These are phyloP conservation scores for Chlorella variabilis DNA, from an alignment of 163 green algal species.

Conservation along the genomic window DNA sequence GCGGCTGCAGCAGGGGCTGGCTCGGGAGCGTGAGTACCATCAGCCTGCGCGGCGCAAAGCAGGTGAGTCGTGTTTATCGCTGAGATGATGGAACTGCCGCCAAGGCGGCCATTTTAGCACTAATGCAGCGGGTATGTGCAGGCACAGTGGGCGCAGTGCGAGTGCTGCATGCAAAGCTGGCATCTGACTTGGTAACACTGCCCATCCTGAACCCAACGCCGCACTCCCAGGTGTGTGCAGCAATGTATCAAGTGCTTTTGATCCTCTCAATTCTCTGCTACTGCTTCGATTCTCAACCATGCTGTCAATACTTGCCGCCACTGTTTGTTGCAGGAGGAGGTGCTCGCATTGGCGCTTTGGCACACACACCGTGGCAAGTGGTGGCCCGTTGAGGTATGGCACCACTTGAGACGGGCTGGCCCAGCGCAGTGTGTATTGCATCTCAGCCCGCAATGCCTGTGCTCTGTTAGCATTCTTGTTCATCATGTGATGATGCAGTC, in stretches of 20 bases:
- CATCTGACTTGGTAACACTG: conserved; percentile 48
- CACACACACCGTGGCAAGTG: conserved; percentile 44
- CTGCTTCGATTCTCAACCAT: too few species aligned
- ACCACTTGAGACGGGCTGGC: too few species aligned
- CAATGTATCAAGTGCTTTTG: too few species aligned
- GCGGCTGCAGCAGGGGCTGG: conserved; percentile 44
- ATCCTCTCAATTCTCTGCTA: too few species aligned
- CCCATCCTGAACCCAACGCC: conserved; percentile 35
- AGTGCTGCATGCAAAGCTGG: conserved; percentile 43
- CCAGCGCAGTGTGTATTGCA: too few species aligned
- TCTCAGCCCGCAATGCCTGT: too few species aligned
- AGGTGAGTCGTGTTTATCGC: too few species aligned
- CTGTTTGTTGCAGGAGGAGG: conserved; percentile 20
- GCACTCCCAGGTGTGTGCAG: not conserved
- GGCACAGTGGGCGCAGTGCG: not conserved
- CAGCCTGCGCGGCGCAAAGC: conserved; percentile 16
- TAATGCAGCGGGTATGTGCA: too few species aligned
- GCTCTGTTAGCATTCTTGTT: too few species aligned
- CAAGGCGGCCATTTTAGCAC: too few species aligned
- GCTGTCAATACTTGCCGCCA: too few species aligned
- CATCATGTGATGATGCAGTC: conserved; percentile 12
- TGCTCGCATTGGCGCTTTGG: conserved; percentile 23
- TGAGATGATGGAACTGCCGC: not conserved
- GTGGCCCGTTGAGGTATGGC: conserved; percentile 33
- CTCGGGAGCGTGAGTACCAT: conserved; percentile 23